Evolutionary conservation across 2,329 filamentous ascomycete species (phyloP).

Genomic region (Cadophora sp.): DNA sequence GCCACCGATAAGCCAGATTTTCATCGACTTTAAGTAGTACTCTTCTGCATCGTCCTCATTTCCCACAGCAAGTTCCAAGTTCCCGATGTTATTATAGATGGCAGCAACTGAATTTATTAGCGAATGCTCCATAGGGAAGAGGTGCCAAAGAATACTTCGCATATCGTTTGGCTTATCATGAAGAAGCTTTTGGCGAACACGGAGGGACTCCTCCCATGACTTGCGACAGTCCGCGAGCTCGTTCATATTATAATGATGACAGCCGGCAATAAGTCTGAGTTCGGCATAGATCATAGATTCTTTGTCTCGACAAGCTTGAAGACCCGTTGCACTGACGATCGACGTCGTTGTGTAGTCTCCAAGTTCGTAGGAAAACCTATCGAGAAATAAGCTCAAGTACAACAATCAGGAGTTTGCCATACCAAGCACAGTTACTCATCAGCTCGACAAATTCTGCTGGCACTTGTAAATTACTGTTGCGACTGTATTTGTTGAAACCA

Average conservation of each 20-base stretch:
- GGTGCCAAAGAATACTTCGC: not conserved
- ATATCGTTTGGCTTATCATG: constrained; percentile 8
- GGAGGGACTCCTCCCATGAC: constrained; percentile 25
- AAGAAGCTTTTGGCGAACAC: constrained; percentile 21
- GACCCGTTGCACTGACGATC: not conserved
- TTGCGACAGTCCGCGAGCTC: constrained; percentile 28
- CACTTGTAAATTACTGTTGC: not conserved
- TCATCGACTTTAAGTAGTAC: constrained; percentile 29
- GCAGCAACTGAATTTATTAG: not conserved
- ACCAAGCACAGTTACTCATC: constrained; percentile 30
- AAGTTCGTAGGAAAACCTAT: constrained; percentile 26
- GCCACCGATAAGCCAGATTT: constrained; percentile 25
- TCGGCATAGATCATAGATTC: constrained; percentile 26
- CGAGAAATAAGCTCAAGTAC: not conserved
- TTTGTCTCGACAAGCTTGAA: constrained; percentile 25
- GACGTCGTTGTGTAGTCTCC: constrained; percentile 23
- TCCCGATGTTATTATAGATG: constrained; percentile 35
- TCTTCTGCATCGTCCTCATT: constrained; percentile 30
- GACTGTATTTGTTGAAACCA: constrained; percentile 12
- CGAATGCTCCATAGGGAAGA: too few relatives aligned
- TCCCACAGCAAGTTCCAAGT: constrained; percentile 27
- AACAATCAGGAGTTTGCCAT: not conserved
- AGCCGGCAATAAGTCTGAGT: constrained; percentile 22
- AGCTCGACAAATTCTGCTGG: constrained; percentile 23
- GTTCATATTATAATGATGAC: constrained; percentile 31